Conservation (phyloP, 257 asterid genomes). For the Gardenia jasminoides region DNA sequence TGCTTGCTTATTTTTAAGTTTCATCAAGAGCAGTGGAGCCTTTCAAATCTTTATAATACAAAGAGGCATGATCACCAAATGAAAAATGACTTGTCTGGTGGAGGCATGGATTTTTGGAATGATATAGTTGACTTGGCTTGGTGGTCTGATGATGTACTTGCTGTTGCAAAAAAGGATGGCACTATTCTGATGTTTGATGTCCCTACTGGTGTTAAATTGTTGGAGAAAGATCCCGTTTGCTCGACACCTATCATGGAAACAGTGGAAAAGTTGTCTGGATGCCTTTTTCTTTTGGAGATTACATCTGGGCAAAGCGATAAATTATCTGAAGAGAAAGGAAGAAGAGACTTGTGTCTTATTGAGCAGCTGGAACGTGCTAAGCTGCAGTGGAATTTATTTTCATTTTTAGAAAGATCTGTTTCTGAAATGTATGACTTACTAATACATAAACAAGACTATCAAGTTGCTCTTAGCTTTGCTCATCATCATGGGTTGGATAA, state of each 20-base stretch:
- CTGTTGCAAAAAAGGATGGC: constrained; percentile 62
- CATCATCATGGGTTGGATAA: constrained; percentile 75
- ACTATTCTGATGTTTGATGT: constrained; percentile 58
- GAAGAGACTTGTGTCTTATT: constrained; percentile 24
- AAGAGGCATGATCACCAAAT: constrained; percentile 33
- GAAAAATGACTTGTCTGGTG: constrained; percentile 33
- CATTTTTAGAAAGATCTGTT: constrained; percentile 68
- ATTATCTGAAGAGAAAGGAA: constrained; percentile 39
- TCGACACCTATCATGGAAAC: constrained; percentile 75
- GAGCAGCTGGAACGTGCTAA: constrained; percentile 48
- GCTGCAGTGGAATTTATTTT: constrained; percentile 65
- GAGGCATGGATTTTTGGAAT: constrained; percentile 32
- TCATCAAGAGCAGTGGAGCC: constrained; percentile 51
- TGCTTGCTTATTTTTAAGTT: constrained; percentile 59
- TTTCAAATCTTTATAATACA: constrained; percentile 40
- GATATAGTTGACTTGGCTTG: constrained; percentile 78
- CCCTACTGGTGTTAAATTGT: constrained; percentile 38
- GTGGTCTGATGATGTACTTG: constrained; percentile 83
- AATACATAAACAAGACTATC: constrained; percentile 58
- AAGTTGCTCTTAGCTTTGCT: constrained; percentile 79
- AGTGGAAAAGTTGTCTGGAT: constrained; percentile 57
- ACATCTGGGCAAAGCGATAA: constrained; percentile 34
- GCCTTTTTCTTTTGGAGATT: constrained; percentile 68
- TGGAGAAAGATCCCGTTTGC: constrained; percentile 50
- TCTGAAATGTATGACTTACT: constrained; percentile 69